A percentile compares a stretch with the other conserved stretches of the same genome.
phyloP scores from a whole-genome alignment of 768 basidiomycete species.

The Calocera cornea region DNA sequence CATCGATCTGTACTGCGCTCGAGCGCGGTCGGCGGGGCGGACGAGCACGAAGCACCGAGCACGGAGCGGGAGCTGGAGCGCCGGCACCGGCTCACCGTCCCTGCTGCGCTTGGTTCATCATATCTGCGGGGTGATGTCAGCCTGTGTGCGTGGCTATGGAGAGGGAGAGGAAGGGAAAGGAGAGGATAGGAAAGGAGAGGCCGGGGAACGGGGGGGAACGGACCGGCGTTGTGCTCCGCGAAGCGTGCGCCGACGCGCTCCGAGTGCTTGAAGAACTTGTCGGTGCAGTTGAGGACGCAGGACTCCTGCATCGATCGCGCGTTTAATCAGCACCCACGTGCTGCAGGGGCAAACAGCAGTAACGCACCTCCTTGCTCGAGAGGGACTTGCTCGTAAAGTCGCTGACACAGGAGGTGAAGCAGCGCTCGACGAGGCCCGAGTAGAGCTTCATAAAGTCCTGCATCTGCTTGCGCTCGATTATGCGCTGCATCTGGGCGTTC shows the following conservation, averaged over 20 bases:
- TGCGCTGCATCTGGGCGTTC: conserved; percentile 87
- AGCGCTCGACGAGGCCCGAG: conserved; percentile 85
- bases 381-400: conserved; percentile 94
- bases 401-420: conserved; percentile 88
- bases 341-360: background rate
- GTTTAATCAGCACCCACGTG: too few relatives aligned
- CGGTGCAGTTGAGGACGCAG: conserved; percentile 86
- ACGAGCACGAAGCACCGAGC: too few relatives aligned
- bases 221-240: conserved; percentile 84
- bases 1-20: too few relatives aligned
- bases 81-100: background rate
- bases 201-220: conserved; percentile 25
- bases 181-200: too few relatives aligned
- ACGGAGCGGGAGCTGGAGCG: too few relatives aligned
- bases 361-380: conserved; percentile 74
- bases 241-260: conserved; percentile 86
- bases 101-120: conserved; percentile 8
- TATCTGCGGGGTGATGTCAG: conserved; percentile 3
- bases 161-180: background rate
- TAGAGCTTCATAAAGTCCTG: conserved; percentile 96
- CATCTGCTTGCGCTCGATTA: conserved; percentile 99
- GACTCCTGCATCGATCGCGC: too few relatives aligned
- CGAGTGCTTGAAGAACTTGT: conserved; percentile 95
- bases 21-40: too few relatives aligned
- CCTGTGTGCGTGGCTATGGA: background rate